These are phyloP conservation scores for Hordeum pubiflorum DNA, from an alignment of 202 grass and related monocot species.

Conservation along the genomic window DNA sequence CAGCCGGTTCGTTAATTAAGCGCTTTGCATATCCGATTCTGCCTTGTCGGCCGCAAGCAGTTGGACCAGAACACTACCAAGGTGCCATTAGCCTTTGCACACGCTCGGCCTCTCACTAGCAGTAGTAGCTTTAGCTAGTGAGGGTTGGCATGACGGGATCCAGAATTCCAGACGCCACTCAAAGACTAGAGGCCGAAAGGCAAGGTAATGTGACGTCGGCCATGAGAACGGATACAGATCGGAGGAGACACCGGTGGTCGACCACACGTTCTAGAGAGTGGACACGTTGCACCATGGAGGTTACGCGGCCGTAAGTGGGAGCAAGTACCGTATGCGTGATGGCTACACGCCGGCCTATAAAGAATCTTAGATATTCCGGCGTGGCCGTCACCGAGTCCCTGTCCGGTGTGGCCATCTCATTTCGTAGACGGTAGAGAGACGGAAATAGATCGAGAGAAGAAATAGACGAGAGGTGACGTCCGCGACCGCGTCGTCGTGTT, in stretches of 20 bases:
- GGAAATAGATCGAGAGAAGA: not conserved
- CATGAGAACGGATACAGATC: not conserved
- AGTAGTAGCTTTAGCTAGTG: not conserved
- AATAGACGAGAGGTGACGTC: not conserved
- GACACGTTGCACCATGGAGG: constrained; percentile 21
- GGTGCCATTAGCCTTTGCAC: not conserved
- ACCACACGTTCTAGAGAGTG: not conserved
- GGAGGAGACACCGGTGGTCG: not conserved
- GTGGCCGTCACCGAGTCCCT: not conserved
- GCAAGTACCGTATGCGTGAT: constrained; percentile 8
- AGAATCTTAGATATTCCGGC: not conserved
- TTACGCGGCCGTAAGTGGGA: not conserved
- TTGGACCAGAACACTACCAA: not conserved
- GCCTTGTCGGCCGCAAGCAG: not conserved
- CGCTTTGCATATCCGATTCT: not conserved
- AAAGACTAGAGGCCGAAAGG: not conserved
- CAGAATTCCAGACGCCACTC: not conserved
- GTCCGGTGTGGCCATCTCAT: not conserved
- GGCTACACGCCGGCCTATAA: not conserved
- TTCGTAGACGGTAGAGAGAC: not conserved
- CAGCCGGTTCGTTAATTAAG: not conserved
- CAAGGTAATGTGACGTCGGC: not conserved
- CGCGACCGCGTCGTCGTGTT: not conserved
- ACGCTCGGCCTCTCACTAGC: not conserved
- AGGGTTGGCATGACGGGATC: not conserved